A percentile compares a stretch with the other conserved stretches of the same genome.
phyloP scores from a whole-genome alignment of 352 stramenopile genomes.

The Pythium plurisporium region DNA sequence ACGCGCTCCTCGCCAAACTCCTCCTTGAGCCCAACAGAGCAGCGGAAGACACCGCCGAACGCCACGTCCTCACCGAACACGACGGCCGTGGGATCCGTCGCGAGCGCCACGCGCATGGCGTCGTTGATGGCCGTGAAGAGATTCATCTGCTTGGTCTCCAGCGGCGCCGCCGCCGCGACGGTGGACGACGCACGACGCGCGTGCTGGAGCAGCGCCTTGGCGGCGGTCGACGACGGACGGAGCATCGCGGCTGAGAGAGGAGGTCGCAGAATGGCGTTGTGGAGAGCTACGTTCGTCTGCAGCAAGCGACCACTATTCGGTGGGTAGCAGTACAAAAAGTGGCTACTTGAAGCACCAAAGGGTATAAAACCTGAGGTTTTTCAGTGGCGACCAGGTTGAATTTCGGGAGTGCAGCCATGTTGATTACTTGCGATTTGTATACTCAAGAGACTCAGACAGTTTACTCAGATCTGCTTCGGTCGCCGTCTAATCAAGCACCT shows the following conservation, averaged over 20 bases:
- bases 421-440: slow-evolving; percentile 9
- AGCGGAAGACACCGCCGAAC: slow-evolving; percentile 98
- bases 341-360: slow-evolving; percentile 16
- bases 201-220: slow-evolving; percentile 8
- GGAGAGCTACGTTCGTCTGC: slow-evolving; percentile 19
- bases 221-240: slow-evolving; percentile 2
- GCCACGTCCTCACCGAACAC: slow-evolving; percentile 98
- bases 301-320: slow-evolving; percentile 10
- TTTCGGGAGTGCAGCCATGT: slow-evolving; percentile 1
- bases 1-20: slow-evolving; percentile 93
- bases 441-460: background rate
- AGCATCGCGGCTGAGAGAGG: slow-evolving; percentile 2
- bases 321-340: slow-evolving; percentile 5
- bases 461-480: slow-evolving; percentile 15
- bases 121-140: slow-evolving; percentile 93
- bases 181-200: slow-evolving; percentile 5
- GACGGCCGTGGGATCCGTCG: slow-evolving; percentile 87
- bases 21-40: slow-evolving; percentile 91
- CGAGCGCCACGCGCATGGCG: slow-evolving; percentile 85
- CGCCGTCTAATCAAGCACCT: slow-evolving; percentile 20
- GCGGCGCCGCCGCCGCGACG: slow-evolving; percentile 3
- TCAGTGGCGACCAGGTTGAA: slow-evolving; percentile 19
- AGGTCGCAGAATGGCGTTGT: slow-evolving; percentile 4
- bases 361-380: slow-evolving; percentile 24
- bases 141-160: slow-evolving; percentile 84